Evolutionary conservation across 768 basidiomycete genomes (phyloP).

Genomic region (Baorangia bicolor): DNA sequence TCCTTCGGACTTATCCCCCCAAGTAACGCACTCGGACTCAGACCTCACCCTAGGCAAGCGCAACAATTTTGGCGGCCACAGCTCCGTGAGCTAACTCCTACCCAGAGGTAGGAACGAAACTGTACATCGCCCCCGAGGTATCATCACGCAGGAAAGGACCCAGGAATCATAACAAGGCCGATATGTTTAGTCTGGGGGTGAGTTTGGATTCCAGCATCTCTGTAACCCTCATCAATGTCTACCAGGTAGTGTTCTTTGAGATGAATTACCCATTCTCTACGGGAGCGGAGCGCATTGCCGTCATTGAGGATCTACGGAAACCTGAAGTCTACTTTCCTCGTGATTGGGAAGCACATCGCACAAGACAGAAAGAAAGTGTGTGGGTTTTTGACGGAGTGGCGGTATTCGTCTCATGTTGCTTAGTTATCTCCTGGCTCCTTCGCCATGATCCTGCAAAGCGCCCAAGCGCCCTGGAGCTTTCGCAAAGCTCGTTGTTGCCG

Average conservation of each 20-base stretch:
- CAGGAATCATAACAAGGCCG: constrained; percentile 84
- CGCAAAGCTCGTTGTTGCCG: constrained; percentile 76
- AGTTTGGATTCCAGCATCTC: constrained; percentile 23
- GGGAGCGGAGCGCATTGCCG: constrained; percentile 77
- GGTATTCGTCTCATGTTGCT: constrained; percentile 2
- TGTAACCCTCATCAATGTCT: not conserved
- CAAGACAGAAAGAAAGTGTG: constrained; percentile 70
- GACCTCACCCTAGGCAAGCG: constrained; percentile 74
- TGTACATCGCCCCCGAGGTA: constrained; percentile 95
- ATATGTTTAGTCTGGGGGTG: constrained; percentile 93
- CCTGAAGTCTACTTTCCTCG: constrained; percentile 74
- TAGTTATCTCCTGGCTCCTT: constrained; percentile 79
- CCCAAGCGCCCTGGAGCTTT: constrained; percentile 80
- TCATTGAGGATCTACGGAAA: constrained; percentile 75
- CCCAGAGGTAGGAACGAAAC: constrained; percentile 81
- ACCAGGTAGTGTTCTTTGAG: constrained; percentile 93
- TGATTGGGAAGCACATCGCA: constrained; percentile 62
- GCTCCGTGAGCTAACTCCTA: not conserved
- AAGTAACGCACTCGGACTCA: constrained; percentile 44
- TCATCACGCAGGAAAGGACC: constrained; percentile 58
- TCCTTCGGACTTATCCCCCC: constrained; percentile 60
- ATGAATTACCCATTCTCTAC: constrained; percentile 90
- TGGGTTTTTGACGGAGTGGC: constrained; percentile 3
- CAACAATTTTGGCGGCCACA: not conserved
- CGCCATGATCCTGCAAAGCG: constrained; percentile 78